A percentile compares a stretch with the other conserved stretches of the same genome.
Conservation (phyloP, 257 asterid genomes). For the Fraxinus americana region DNA sequence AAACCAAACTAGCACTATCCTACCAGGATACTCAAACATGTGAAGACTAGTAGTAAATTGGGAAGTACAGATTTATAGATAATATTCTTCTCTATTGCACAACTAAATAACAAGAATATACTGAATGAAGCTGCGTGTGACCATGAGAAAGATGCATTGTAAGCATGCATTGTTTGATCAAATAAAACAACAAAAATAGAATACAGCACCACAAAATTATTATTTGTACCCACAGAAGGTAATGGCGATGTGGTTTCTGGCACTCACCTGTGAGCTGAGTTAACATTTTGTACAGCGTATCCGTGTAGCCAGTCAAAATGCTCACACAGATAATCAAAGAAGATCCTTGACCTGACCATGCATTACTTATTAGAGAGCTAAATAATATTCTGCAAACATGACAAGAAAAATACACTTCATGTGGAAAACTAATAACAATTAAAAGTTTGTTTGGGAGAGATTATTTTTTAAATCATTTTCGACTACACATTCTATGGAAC, state of each 20-base stretch:
- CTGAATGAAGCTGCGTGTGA: slow-evolving; percentile 3
- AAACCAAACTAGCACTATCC: not conserved
- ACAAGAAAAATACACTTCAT: slow-evolving; percentile 6
- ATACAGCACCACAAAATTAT: slow-evolving; percentile 4
- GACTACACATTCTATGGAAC: not conserved
- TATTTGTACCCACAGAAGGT: not conserved
- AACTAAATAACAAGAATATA: slow-evolving; percentile 3
- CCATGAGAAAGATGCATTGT: slow-evolving; percentile 12
- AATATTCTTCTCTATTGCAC: not conserved
- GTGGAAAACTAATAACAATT: not conserved
- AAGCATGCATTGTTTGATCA: not conserved
- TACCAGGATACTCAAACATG: not conserved
- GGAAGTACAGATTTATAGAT: not conserved
- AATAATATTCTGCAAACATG: slow-evolving; percentile 18
- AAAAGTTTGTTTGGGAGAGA: not conserved
- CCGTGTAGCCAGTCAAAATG: slow-evolving; percentile 94
- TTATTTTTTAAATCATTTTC: not conserved
- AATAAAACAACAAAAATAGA: slow-evolving; percentile 17
- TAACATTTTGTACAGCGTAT: slow-evolving; percentile 88
- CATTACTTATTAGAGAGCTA: slow-evolving; percentile 25
- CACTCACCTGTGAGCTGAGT: slow-evolving; percentile 78
- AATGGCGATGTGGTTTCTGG: slow-evolving; percentile 7
- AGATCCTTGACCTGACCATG: slow-evolving; percentile 90
- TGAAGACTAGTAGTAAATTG: not conserved
- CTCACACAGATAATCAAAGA: slow-evolving; percentile 90